These are phyloP conservation scores for Venturia oleaginea DNA, from an alignment of 2,329 filamentous ascomycete species.

Conservation along the genomic window DNA sequence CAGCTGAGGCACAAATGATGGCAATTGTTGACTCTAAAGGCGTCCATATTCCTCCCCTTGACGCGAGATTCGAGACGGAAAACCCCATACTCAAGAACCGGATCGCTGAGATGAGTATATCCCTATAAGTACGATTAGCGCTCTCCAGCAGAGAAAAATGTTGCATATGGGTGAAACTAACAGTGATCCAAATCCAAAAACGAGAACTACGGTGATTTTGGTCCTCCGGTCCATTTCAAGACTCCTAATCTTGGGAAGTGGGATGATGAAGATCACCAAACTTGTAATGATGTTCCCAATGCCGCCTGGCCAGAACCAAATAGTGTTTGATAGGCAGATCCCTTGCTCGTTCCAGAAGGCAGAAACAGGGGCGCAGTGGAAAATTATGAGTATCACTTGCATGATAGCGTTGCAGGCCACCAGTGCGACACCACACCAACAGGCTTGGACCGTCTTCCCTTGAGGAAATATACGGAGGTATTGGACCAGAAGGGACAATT, in stretches of 20 bases:
- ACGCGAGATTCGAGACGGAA: too few relatives aligned
- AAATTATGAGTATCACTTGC: neutral
- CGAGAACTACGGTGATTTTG: neutral
- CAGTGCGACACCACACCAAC: neutral
- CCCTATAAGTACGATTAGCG: neutral
- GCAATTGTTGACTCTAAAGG: neutral
- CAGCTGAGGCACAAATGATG: neutral
- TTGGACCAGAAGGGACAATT: neutral
- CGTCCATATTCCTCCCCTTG: neutral
- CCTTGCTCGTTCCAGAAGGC: neutral
- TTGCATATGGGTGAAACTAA: neutral
- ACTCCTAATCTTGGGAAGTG: neutral
- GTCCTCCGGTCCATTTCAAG: neutral
- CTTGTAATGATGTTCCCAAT: neutral
- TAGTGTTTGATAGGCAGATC: neutral
- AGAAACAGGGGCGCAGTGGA: neutral
- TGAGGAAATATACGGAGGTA: neutral
- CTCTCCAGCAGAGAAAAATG: too few relatives aligned
- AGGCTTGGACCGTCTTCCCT: neutral
- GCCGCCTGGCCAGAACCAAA: neutral
- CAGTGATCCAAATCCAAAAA: neutral
- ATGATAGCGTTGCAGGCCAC: neutral
- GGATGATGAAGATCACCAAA: neutral
- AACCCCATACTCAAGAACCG: too few relatives aligned
- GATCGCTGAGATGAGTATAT: neutral